These are phyloP conservation scores for Sisymbrium altissimum DNA, from an alignment of 345 rosid species.

Conservation along the genomic window DNA sequence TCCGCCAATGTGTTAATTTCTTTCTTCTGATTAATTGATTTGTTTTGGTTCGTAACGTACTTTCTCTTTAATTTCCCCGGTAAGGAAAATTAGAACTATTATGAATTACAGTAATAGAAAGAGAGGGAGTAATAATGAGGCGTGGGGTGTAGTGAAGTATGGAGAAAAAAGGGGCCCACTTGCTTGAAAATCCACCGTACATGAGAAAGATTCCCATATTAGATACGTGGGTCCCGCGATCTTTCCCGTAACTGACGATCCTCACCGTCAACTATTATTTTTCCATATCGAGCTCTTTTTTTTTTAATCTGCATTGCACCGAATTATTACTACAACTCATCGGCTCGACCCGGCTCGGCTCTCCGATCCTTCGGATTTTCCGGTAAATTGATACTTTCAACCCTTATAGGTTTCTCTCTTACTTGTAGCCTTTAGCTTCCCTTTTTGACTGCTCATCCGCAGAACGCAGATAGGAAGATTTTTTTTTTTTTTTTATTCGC, in stretches of 20 bases:
- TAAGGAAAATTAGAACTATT: not conserved
- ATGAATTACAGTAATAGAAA: not conserved
- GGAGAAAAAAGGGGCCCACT: conserved; percentile 17
- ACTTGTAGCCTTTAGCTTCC: conserved; percentile 9
- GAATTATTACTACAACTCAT: not conserved
- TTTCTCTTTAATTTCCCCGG: not conserved
- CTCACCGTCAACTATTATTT: conserved; percentile 40
- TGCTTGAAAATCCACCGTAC: conserved; percentile 23
- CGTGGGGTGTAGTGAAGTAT: conserved; percentile 22
- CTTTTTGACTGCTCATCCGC: conserved; percentile 22
- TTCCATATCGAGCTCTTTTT: too few species aligned
- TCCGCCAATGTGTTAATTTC: not conserved
- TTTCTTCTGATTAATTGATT: not conserved
- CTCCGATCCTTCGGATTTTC: not conserved
- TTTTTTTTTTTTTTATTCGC: not conserved
- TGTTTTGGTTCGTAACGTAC: conserved; percentile 14
- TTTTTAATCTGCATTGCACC: conserved; percentile 11
- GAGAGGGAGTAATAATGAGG: conserved; percentile 27
- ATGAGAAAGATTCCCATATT: conserved; percentile 40
- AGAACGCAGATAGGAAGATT: not conserved
- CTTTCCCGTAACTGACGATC: conserved; percentile 29
- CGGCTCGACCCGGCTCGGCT: conserved; percentile 30
- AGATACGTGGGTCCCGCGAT: conserved; percentile 27
- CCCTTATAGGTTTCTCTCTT: not conserved
- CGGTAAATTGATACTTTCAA: not conserved